Evolutionary conservation across 805 yeast genomes (phyloP).

Genomic region (Wickerhamiella brachini): DNA sequence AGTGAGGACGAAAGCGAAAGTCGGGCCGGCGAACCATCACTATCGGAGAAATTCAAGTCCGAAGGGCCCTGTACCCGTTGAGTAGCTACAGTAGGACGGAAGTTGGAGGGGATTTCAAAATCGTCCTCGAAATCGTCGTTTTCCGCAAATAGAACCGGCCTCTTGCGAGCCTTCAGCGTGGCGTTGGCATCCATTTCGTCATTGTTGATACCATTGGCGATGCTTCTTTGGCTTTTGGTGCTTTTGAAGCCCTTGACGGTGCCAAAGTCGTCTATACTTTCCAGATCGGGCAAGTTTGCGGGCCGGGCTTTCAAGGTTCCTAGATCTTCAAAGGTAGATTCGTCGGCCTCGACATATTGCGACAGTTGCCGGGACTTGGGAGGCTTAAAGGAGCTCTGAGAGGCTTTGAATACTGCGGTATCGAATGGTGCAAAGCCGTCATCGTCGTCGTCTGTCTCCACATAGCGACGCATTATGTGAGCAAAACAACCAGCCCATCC

Average conservation of each 20-base stretch:
- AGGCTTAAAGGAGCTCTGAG: neutral
- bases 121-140: slow-evolving; percentile 13
- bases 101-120: neutral
- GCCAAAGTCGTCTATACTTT: neutral
- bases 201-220: too few species aligned
- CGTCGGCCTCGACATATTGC: neutral
- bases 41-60: slow-evolving; percentile 9
- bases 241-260: neutral
- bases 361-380: neutral
- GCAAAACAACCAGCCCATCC: neutral
- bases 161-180: neutral
- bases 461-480: slow-evolving; percentile 1
- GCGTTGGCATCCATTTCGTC: neutral
- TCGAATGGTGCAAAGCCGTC: slow-evolving; percentile 1
- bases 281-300: neutral
- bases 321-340: neutral
- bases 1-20: slow-evolving; percentile 10
- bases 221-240: neutral
- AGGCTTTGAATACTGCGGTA: neutral
- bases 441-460: slow-evolving; percentile 3
- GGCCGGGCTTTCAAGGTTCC: neutral
- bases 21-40: slow-evolving; percentile 11
- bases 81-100: neutral
- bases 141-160: neutral
- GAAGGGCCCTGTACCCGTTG: neutral